Conservation (phyloP, 2,329 filamentous ascomycete genomes). For the Fusarium penzigii region DNA sequence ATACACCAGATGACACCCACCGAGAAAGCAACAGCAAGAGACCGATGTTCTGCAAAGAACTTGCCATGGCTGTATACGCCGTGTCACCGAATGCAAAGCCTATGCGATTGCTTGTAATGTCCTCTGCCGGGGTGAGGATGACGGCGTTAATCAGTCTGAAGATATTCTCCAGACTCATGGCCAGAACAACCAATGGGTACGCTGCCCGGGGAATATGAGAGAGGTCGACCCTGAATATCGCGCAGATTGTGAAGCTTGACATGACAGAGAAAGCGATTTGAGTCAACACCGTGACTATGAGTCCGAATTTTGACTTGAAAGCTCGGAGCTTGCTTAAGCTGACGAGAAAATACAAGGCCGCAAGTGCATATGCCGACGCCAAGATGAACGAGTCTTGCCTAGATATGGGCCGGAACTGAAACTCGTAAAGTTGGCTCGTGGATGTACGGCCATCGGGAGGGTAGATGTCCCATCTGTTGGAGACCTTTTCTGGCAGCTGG, state of each 20-base stretch:
- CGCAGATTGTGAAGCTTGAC: slow-evolving; percentile 79
- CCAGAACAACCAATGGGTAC: slow-evolving; percentile 75
- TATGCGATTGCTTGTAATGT: slow-evolving; percentile 68
- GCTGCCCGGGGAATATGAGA: slow-evolving; percentile 72
- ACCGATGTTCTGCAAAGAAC: slow-evolving; percentile 67
- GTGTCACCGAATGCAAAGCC: slow-evolving; percentile 74
- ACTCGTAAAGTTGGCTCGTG: slow-evolving; percentile 70
- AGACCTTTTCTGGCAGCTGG: slow-evolving; percentile 49
- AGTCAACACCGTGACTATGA: slow-evolving; percentile 68
- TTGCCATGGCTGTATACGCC: slow-evolving; percentile 67
- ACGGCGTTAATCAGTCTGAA: slow-evolving; percentile 78
- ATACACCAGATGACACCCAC: slow-evolving; percentile 68
- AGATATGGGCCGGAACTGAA: slow-evolving; percentile 75
- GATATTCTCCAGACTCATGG: slow-evolving; percentile 77
- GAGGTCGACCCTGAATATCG: slow-evolving; percentile 72
- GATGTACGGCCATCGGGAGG: slow-evolving; percentile 56
- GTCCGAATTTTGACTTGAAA: slow-evolving; percentile 72
- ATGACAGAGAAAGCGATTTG: slow-evolving; percentile 74
- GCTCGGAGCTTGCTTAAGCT: slow-evolving; percentile 70
- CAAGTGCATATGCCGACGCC: slow-evolving; percentile 64
- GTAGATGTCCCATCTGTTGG: slow-evolving; percentile 65
- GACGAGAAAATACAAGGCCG: slow-evolving; percentile 64
- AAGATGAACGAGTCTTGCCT: slow-evolving; percentile 64
- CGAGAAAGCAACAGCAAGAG: slow-evolving; percentile 67
- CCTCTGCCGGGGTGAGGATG: slow-evolving; percentile 68